These are phyloP conservation scores for Licmophora abbreviata DNA, from an alignment of 108 stramenopile species.

Conservation along the genomic window DNA sequence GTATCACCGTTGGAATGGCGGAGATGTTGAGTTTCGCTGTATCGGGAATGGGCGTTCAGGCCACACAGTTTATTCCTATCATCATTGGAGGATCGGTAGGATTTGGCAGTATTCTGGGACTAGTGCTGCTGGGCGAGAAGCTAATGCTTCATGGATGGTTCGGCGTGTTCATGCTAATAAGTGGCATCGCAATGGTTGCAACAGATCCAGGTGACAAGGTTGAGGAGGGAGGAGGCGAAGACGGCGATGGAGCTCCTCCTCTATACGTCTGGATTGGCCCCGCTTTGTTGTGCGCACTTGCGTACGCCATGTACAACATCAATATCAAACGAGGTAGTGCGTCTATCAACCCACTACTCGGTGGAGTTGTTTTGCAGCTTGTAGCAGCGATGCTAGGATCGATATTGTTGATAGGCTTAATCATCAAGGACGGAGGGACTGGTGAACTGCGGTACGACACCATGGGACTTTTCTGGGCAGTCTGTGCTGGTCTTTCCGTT, in stretches of 20 bases:
- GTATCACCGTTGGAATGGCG: constrained; percentile 43
- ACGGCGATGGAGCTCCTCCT: constrained; percentile 4
- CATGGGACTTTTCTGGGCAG: constrained; percentile 26
- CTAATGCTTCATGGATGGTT: constrained; percentile 42
- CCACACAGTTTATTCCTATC: constrained; percentile 57
- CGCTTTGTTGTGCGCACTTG: constrained; percentile 45
- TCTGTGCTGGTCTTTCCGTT: constrained; percentile 29
- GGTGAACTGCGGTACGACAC: constrained; percentile 12
- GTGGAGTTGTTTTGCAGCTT: constrained; percentile 64
- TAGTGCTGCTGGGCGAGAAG: constrained; percentile 26
- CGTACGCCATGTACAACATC: constrained; percentile 60
- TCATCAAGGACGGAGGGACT: constrained; percentile 2
- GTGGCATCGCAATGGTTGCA: constrained; percentile 47
- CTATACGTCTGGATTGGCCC: constrained; percentile 42
- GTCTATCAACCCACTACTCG: constrained; percentile 52
- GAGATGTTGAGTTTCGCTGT: constrained; percentile 63
- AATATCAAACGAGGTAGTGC: constrained; percentile 50
- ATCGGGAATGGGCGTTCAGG: constrained; percentile 53
- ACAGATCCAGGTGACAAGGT: constrained; percentile 24
- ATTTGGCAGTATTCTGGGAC: constrained; percentile 52
- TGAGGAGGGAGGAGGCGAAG: background rate
- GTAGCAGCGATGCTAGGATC: constrained; percentile 50
- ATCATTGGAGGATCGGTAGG: constrained; percentile 63
- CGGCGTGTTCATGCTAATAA: constrained; percentile 34
- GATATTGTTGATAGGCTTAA: constrained; percentile 7